Conservation (phyloP, 768 basidiomycete species). For the Pleurotus tuber-regium region DNA sequence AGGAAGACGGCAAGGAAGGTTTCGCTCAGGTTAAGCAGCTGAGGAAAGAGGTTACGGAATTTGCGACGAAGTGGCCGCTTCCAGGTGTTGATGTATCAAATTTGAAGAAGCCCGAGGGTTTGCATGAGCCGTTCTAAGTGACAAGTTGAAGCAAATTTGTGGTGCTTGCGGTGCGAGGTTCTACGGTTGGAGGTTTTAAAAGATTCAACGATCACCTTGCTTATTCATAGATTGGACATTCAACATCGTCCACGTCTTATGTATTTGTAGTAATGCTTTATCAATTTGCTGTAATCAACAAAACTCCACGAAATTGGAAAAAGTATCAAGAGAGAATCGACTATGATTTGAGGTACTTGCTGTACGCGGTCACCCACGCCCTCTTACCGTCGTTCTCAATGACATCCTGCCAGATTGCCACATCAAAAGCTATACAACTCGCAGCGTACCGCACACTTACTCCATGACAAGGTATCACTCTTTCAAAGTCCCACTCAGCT, state of each 20-base stretch:
- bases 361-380: constrained; percentile 34
- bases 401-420: constrained; percentile 34
- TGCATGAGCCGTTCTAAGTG: constrained; percentile 18
- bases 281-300: neutral
- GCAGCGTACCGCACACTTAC: constrained; percentile 22
- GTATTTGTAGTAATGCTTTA: constrained; percentile 4
- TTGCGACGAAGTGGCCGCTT: constrained; percentile 88
- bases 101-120: constrained; percentile 62
- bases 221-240: constrained; percentile 37
- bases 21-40: constrained; percentile 69
- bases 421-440: neutral
- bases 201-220: constrained; percentile 55
- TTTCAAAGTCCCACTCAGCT: constrained; percentile 67
- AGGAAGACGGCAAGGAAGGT: constrained; percentile 70
- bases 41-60: constrained; percentile 73
- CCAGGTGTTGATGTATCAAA: constrained; percentile 71
- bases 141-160: constrained; percentile 36
- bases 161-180: constrained; percentile 25
- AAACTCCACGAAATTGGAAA: neutral
- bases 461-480: constrained; percentile 72
- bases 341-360: constrained; percentile 20
- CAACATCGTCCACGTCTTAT: constrained; percentile 45
- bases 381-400: constrained; percentile 46
- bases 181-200: constrained; percentile 16
- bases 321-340: neutral